phyloP scores from a whole-genome alignment of 2,329 filamentous ascomycete genomes.

The Fusarium sp. region DNA sequence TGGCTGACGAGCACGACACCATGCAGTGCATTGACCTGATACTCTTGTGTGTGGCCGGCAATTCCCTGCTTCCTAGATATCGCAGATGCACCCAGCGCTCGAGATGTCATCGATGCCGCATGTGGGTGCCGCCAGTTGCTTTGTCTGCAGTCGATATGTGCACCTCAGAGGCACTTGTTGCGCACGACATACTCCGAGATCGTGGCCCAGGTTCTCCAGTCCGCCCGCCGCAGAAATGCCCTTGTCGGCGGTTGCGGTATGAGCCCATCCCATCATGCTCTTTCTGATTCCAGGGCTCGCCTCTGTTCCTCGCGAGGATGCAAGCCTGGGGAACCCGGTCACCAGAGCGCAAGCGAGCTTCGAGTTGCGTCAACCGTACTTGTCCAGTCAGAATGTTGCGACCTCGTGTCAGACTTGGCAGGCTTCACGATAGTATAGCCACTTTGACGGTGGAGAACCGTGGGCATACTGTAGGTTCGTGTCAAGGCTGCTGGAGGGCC shows the following conservation, averaged over 20 bases:
- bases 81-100: conserved; percentile 18
- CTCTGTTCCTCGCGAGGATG: conserved; percentile 16
- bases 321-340: conserved; percentile 20
- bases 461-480: conserved; percentile 1
- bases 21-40: conserved; percentile 30
- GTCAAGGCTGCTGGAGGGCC: not conserved
- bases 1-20: conserved; percentile 36
- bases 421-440: not conserved
- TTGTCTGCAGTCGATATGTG: conserved; percentile 22
- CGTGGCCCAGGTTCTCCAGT: conserved; percentile 5
- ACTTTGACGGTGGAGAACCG: not conserved
- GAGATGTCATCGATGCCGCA: conserved; percentile 25
- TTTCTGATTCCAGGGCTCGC: not conserved
- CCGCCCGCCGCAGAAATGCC: conserved; percentile 15
- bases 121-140: conserved; percentile 29
- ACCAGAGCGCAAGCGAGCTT: conserved; percentile 13
- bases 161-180: conserved; percentile 26
- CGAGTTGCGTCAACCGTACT: conserved; percentile 8
- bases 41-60: conserved; percentile 28
- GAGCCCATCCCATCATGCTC: conserved; percentile 5
- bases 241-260: conserved; percentile 13
- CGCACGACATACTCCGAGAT: conserved; percentile 32
- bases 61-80: conserved; percentile 27
- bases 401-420: conserved; percentile 2
- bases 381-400: not conserved